Conservation (phyloP, 1,284 basidiomycete genomes). For the Apiotrichum laibachii region DNA sequence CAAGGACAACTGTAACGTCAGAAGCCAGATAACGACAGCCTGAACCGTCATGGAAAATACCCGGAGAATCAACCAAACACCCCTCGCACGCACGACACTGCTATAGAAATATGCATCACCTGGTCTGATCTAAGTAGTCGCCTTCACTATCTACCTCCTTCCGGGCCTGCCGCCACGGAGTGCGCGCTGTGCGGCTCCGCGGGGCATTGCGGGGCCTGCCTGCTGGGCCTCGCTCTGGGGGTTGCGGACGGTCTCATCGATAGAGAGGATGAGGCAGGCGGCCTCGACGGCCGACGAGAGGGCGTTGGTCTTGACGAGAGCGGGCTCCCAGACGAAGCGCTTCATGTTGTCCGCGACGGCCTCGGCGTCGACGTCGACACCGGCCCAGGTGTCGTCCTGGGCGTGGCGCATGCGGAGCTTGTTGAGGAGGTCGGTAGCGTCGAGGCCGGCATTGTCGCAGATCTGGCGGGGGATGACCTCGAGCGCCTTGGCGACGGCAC, state of each 20-base stretch:
- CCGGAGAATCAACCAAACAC: too few relatives aligned
- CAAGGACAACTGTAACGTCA: too few relatives aligned
- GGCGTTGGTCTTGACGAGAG: constrained; percentile 92
- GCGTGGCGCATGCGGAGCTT: constrained; percentile 97
- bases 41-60: too few relatives aligned
- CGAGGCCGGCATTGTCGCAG: constrained; percentile 96
- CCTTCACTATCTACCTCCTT: constrained; percentile 13
- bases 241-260: constrained; percentile 92
- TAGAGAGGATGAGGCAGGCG: constrained; percentile 88
- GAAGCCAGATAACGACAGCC: too few relatives aligned
- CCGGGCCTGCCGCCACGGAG: constrained; percentile 65
- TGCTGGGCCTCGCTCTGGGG: constrained; percentile 72
- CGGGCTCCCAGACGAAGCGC: constrained; percentile 97
- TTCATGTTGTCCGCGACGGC: constrained; percentile 95
- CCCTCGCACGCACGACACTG: background rate
- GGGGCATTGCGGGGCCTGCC: constrained; percentile 75
- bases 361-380: constrained; percentile 92
- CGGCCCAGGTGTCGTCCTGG: constrained; percentile 78
- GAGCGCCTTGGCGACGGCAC: constrained; percentile 93
- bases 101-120: constrained; percentile 5
- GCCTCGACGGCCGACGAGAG: constrained; percentile 93
- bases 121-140: background rate
- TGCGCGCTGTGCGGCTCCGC: constrained; percentile 77
- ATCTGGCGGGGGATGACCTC: constrained; percentile 98
- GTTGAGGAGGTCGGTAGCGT: constrained; percentile 96